phyloP scores from a whole-genome alignment of 1,284 basidiomycete species.

The Trichosporon sp. region DNA sequence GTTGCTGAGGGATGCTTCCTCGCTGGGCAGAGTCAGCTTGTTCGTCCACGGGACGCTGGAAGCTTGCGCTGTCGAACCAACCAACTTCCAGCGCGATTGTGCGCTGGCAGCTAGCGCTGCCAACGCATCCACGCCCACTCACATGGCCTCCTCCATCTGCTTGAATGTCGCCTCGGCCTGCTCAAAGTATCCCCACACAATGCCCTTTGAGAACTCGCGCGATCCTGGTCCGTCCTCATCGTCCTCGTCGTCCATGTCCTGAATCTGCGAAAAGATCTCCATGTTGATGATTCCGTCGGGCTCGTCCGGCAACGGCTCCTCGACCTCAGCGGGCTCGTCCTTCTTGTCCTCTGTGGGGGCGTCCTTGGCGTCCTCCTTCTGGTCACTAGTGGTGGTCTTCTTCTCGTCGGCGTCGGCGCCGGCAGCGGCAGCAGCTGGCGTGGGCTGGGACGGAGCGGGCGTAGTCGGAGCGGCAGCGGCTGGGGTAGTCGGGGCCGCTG shows the following conservation, averaged over 20 bases:
- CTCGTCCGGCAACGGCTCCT: slow-evolving; percentile 19
- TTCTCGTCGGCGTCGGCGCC: not conserved
- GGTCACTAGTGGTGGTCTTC: not conserved
- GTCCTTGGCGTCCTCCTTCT: not conserved
- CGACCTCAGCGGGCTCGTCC: not conserved
- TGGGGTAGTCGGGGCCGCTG: not conserved
- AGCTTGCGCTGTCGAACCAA: too few relatives aligned
- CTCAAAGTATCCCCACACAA: slow-evolving; percentile 73
- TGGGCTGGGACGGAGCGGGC: not conserved
- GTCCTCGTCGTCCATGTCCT: slow-evolving; percentile 73
- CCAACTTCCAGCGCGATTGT: too few relatives aligned
- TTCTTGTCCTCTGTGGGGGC: not conserved
- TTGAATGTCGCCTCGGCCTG: slow-evolving; percentile 70
- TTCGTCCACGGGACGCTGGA: not conserved
- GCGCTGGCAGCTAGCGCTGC: too few relatives aligned
- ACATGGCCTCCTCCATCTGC: slow-evolving; percentile 74
- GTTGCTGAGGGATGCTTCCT: slow-evolving; percentile 34
- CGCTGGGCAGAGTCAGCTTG: slow-evolving; percentile 8
- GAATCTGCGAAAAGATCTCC: slow-evolving; percentile 74
- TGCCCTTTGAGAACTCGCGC: slow-evolving; percentile 69
- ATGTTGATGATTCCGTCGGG: slow-evolving; percentile 58
- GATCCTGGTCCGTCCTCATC: slow-evolving; percentile 54
- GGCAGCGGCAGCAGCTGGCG: not conserved
- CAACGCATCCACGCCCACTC: too few relatives aligned
- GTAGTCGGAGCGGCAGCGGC: slow-evolving; percentile 1